phyloP scores from a whole-genome alignment of 1,139 yeast species.

The Waltiozyma sp. region DNA sequence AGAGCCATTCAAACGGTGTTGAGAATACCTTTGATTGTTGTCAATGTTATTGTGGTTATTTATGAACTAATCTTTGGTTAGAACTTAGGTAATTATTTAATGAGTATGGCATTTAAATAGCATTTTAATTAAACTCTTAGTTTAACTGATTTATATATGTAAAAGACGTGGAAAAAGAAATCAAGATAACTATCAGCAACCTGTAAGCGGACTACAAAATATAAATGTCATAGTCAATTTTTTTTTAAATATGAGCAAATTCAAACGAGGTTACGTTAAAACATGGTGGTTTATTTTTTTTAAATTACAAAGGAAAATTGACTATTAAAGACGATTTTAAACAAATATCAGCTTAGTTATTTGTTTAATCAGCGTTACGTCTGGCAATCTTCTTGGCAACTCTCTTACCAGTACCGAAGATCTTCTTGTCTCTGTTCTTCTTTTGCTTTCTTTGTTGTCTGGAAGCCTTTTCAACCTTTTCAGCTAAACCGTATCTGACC shows the following conservation, averaged over 20 bases:
- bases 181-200: too few relatives aligned
- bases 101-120: too few relatives aligned
- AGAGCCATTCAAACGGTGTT: conserved; percentile 67
- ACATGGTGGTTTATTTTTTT: background rate
- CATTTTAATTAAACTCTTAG: too few relatives aligned
- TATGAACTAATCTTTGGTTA: conserved; percentile 71
- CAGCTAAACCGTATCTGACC: conserved; percentile 97
- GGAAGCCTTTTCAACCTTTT: conserved; percentile 92
- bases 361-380: conserved; percentile 31
- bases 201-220: too few relatives aligned
- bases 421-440: conserved; percentile 99
- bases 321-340: background rate
- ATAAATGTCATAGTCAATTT: too few relatives aligned
- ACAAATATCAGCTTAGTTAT: background rate
- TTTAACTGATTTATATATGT: too few relatives aligned
- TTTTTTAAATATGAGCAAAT: background rate
- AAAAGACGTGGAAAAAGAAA: too few relatives aligned
- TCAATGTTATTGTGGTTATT: conserved; percentile 54
- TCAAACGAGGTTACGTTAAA: background rate
- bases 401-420: conserved; percentile 96
- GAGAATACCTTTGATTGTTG: conserved; percentile 62
- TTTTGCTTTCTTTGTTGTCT: conserved; percentile 99
- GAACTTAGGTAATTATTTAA: too few relatives aligned
- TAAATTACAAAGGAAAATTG: background rate
- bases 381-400: conserved; percentile 85